Conservation (phyloP, 1,139 yeast genomes). For the Debaryomycetaceae sp. region DNA sequence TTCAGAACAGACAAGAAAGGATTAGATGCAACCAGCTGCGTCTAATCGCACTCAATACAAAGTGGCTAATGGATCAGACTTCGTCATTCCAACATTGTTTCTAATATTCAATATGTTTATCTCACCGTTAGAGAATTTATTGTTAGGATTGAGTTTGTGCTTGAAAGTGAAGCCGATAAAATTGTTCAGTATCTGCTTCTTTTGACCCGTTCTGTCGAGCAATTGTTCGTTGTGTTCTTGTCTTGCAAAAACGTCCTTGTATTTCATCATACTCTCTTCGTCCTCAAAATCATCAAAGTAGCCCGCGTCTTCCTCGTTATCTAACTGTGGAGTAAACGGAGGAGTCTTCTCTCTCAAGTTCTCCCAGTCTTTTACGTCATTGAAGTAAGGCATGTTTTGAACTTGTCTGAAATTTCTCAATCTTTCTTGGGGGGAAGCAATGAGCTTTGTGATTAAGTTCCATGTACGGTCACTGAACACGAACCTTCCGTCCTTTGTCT, state of each 20-base stretch:
- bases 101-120: constrained; percentile 31
- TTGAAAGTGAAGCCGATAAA: constrained; percentile 96
- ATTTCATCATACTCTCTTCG: constrained; percentile 96
- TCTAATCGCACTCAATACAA: constrained; percentile 24
- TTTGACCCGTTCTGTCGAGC: constrained; percentile 55
- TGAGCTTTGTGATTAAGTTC: constrained; percentile 75
- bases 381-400: constrained; percentile 73
- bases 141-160: constrained; percentile 70
- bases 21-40: too few relatives aligned
- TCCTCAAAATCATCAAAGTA: constrained; percentile 97
- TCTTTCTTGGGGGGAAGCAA: constrained; percentile 76
- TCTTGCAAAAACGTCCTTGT: constrained; percentile 92
- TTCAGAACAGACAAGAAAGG: neutral
- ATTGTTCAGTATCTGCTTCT: constrained; percentile 47
- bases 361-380: constrained; percentile 73
- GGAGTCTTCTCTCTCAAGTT: constrained; percentile 68
- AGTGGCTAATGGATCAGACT: constrained; percentile 42
- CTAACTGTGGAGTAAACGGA: constrained; percentile 95
- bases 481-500: constrained; percentile 83
- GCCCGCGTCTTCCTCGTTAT: constrained; percentile 97
- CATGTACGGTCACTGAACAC: constrained; percentile 97
- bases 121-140: constrained; percentile 43
- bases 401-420: constrained; percentile 78
- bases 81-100: neutral
- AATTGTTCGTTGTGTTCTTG: constrained; percentile 80